Conservation (phyloP, 345 rosid species). For the Lagerstroemia speciosa region DNA sequence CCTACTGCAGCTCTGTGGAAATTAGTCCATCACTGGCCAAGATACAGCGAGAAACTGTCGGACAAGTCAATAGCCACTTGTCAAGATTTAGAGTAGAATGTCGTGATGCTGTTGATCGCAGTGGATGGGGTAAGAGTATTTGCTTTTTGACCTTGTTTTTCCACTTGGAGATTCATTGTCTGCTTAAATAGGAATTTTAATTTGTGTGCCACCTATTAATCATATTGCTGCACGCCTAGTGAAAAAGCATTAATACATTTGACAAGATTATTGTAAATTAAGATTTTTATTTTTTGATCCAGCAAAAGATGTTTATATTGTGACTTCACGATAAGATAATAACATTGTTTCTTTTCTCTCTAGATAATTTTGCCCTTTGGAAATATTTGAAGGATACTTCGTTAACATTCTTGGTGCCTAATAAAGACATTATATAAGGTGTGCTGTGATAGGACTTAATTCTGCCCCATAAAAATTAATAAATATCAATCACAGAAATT, state of each 20-base stretch:
- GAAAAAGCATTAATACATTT: neutral
- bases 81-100: conserved; percentile 77
- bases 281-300: too few species aligned
- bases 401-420: neutral
- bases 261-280: neutral
- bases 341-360: neutral
- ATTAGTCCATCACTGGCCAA: conserved; percentile 86
- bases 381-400: neutral
- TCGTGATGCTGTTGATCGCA: conserved; percentile 77
- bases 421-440: neutral
- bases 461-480: neutral
- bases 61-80: conserved; percentile 71
- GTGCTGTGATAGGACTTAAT: neutral
- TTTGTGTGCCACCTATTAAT: neutral
- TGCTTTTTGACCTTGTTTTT: neutral
- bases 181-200: neutral
- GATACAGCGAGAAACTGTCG: conserved; percentile 79
- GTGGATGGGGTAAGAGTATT: conserved; percentile 76
- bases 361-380: neutral
- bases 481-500: neutral
- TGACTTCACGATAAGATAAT: neutral
- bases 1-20: conserved; percentile 71
- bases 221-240: neutral
- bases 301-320: neutral
- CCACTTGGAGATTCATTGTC: neutral